Percentiles rank a stretch among this genome's conserved stretches.
phyloP scores from a whole-genome alignment of 805 yeast genomes.

The Wickerhamomyces canadensis region DNA sequence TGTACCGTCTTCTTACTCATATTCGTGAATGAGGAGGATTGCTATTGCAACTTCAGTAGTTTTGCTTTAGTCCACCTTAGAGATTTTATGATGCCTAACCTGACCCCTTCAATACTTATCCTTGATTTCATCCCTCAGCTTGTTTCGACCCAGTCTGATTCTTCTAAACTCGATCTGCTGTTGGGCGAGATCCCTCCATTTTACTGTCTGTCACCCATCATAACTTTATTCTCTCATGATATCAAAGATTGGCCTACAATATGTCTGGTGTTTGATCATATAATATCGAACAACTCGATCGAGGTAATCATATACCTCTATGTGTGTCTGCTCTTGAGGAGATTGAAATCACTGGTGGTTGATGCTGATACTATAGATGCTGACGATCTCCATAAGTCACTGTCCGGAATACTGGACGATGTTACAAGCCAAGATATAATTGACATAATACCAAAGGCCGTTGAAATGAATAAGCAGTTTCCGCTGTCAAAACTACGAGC shows the following conservation, averaged over 20 bases:
- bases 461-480: slow-evolving; percentile 3
- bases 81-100: slow-evolving; percentile 76
- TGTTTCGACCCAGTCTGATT: slow-evolving; percentile 45
- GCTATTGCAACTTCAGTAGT: slow-evolving; percentile 33
- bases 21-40: slow-evolving; percentile 34
- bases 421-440: slow-evolving; percentile 22
- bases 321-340: slow-evolving; percentile 44
- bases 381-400: slow-evolving; percentile 34
- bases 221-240: slow-evolving; percentile 79
- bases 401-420: slow-evolving; percentile 24
- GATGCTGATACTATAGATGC: slow-evolving; percentile 21
- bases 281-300: slow-evolving; percentile 53
- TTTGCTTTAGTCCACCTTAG: slow-evolving; percentile 61
- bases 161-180: slow-evolving; percentile 27
- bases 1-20: slow-evolving; percentile 61
- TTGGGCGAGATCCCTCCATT: slow-evolving; percentile 46
- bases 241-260: slow-evolving; percentile 41
- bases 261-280: slow-evolving; percentile 62
- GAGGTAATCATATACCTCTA: slow-evolving; percentile 54
- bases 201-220: slow-evolving; percentile 69
- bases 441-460: slow-evolving; percentile 23
- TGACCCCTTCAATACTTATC: slow-evolving; percentile 62
- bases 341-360: slow-evolving; percentile 38
- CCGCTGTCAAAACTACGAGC: slow-evolving; percentile 4
- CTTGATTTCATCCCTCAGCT: slow-evolving; percentile 61